Conservation (phyloP, 2,329 filamentous ascomycete genomes). For the Zasmidium angulare region DNA sequence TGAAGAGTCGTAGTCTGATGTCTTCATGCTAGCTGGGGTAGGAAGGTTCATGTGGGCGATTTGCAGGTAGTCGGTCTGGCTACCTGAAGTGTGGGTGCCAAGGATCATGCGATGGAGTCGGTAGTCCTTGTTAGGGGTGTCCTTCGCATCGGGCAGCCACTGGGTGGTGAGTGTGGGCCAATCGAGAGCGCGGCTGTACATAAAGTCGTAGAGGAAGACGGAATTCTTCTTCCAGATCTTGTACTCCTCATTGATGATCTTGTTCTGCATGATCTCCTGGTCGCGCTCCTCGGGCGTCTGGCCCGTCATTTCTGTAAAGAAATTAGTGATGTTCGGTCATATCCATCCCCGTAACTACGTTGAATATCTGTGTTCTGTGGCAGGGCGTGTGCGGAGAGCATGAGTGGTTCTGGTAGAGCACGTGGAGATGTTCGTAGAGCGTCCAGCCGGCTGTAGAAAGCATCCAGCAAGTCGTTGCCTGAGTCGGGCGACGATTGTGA, state of each 20-base stretch:
- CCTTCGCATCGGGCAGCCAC: constrained; percentile 95
- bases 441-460: no score
- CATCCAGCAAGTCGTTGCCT: no score
- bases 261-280: constrained; percentile 61
- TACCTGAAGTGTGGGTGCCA: constrained; percentile 89
- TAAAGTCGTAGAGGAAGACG: constrained; percentile 97
- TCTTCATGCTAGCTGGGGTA: constrained; percentile 69
- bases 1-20: constrained; percentile 86
- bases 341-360: no score
- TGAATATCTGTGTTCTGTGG: neutral
- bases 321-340: neutral
- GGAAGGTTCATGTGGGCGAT: constrained; percentile 93
- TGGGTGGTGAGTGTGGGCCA: constrained; percentile 98
- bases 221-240: constrained; percentile 99
- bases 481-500: no score
- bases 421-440: no score
- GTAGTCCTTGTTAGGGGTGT: constrained; percentile 79
- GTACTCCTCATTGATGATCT: constrained; percentile 98
- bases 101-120: constrained; percentile 85
- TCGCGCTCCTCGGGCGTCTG: constrained; percentile 16
- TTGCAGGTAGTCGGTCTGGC: constrained; percentile 85
- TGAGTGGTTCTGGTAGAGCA: no score
- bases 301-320: constrained; percentile 15
- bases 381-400: neutral
- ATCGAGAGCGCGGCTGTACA: constrained; percentile 87